Base-by-base conservation (phyloP, 2,329 filamentous ascomycete genomes). In the Pyricularia sp. region DNA sequence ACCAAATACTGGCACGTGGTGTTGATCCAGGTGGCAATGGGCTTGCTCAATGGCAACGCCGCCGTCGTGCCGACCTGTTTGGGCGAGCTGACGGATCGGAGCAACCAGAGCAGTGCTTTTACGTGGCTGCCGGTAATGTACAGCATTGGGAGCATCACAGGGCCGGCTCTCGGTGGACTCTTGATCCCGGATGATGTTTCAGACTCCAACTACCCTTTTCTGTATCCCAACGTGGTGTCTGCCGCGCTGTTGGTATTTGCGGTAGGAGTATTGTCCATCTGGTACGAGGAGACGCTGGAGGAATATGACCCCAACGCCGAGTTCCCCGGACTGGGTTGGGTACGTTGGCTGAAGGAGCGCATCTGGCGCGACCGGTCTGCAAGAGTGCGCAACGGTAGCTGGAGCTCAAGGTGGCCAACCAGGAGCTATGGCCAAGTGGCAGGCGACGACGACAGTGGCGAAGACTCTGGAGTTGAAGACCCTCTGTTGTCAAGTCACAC, bases 71-170 rank as follows among this genome's bases (percentile, higher is more conserved):
- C 93, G 9, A 97, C 95, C 0, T 97, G 94, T 66, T 79, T 99
- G 66, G 95, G 95, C 59, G 95, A 99, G 78, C 91, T 99, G 68
- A 99, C 95, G 1, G 94, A 98, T 76, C 88, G 93, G 68, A 95
- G 91, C 72, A 99, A 99, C 78, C 95, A 99, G 83, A 95, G 92
- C 75, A 86, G 87, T 68, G 95, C 93, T 0, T 99, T 99, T 75
- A 95, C 92, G 1, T 99, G 97, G 81, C 82, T 99, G 61, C 95
- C 95, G 0, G 91, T 98, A 58, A 90, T 98, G n/a, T 99, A 99
- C 78, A 94, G 94, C 4, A 83, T 99, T 42, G 95, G 95, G 23
- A 92, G 92, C 63, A 97, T 99, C 71, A 95, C 94, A 0, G 95
- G 95, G 0, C 95, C 95, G 0, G 88, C 96, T 1, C 80, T 98